Conservation (phyloP, 148 eudicot genomes). For the Spergularia marina region DNA sequence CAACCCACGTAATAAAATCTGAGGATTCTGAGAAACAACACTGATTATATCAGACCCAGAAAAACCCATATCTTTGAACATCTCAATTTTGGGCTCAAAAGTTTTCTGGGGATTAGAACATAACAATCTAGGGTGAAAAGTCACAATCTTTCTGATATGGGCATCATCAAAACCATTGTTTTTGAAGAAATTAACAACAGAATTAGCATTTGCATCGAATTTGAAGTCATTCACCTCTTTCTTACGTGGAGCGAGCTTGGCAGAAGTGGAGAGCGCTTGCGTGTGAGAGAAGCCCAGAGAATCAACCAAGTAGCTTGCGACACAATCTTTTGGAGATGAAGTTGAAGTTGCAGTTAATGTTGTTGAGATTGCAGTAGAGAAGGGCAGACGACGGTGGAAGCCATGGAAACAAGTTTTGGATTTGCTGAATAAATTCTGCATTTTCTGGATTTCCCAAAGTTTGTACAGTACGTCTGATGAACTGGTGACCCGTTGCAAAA, state of each 20-base stretch:
- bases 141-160: slow-evolving; percentile 26
- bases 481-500: too few relatives aligned
- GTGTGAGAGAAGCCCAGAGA: slow-evolving; percentile 25
- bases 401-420: background rate
- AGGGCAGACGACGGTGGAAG: background rate
- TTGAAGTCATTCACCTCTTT: slow-evolving; percentile 18
- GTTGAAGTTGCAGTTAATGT: background rate
- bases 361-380: background rate
- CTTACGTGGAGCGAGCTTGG: background rate
- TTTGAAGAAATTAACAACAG: slow-evolving; percentile 24
- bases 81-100: slow-evolving; percentile 36
- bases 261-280: slow-evolving; percentile 24
- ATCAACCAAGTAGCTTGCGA: slow-evolving; percentile 22
- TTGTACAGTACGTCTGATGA: too few relatives aligned
- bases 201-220: slow-evolving; percentile 23
- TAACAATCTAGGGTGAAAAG: slow-evolving; percentile 20
- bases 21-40: slow-evolving; percentile 10
- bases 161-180: slow-evolving; percentile 16
- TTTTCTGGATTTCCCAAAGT: too few relatives aligned
- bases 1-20: background rate
- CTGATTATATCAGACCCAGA: slow-evolving; percentile 27
- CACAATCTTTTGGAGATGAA: background rate
- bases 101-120: slow-evolving; percentile 23
- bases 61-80: slow-evolving; percentile 29
- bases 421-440: too few relatives aligned